Evolutionary conservation across 768 basidiomycete species (phyloP), one percentile per base, ranked within the genome.

Genomic region (Pseudohyphozyma bogoriensis): DNA sequence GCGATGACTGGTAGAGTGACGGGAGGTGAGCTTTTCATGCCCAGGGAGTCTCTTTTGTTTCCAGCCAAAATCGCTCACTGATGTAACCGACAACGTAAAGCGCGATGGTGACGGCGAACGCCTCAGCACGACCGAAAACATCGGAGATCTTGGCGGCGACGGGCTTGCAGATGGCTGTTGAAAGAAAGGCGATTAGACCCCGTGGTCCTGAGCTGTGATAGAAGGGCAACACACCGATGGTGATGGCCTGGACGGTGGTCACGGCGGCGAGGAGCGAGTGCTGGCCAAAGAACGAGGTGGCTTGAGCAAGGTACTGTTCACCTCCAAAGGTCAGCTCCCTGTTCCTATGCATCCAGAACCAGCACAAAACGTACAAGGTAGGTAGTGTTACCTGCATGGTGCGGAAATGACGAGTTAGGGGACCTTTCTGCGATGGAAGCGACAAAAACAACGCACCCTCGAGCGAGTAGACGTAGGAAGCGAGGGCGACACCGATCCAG

Each of bases 401-500:
- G n/a, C n/a, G n/a, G n/a, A n/a, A n/a, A n/a, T n/a, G n/a, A n/a
- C n/a, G n/a, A n/a, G n/a, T n/a, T n/a, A n/a, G n/a, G n/a, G n/a
- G n/a, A n/a, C n/a, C n/a, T n/a, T n/a, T n/a, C n/a, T n/a, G n/a
- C n/a, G n/a, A n/a, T n/a, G n/a, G n/a, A n/a, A n/a, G n/a, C n/a
- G n/a, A n/a, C n/a, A n/a, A n/a, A n/a, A n/a, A n/a, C n/a, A n/a
- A n/a, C n/a, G n/a, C n/a, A n/a, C n/a, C 77, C 61, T 87, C 86
- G 33, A 88, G 77, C 0, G 85, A 85, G 72, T 87, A 88, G 58
- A 86, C 83, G 71, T 86, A 88, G 1, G 85, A 80, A 0, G 84
- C 83, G 0, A 85, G 78, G 18, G 77, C 85, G 58, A 87, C 72
- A 55, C 83, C 76, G 55, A 37, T 51, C 45, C 42, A 59, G 53